Evolutionary conservation across 495 filamentous ascomycete genomes (phyloP).

Genomic region (Neohortaea acidophila): DNA sequence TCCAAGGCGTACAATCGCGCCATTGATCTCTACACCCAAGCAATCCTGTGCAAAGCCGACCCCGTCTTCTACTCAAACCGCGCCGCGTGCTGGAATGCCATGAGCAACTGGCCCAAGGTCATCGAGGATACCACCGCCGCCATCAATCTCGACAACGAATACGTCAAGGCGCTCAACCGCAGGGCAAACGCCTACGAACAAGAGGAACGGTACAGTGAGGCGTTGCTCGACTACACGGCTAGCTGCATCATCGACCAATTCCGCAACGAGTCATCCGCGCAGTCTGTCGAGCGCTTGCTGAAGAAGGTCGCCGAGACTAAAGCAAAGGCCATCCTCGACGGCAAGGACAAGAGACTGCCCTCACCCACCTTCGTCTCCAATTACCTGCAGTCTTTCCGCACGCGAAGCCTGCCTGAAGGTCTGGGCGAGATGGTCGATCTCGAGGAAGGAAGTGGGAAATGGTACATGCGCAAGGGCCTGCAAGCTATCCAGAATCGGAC

Average conservation of each 20-base stretch:
- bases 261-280: constrained; percentile 70
- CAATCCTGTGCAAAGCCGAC: constrained; percentile 91
- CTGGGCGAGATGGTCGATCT: constrained; percentile 67
- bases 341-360: constrained; percentile 69
- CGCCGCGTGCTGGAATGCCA: constrained; percentile 90
- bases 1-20: constrained; percentile 79
- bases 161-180: constrained; percentile 93
- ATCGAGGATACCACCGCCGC: constrained; percentile 94
- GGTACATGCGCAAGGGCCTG: constrained; percentile 68
- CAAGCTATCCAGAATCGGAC: constrained; percentile 70
- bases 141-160: constrained; percentile 79
- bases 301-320: constrained; percentile 96
- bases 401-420: constrained; percentile 60
- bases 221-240: constrained; percentile 90
- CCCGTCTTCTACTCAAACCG: constrained; percentile 98
- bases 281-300: constrained; percentile 78
- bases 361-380: constrained; percentile 94
- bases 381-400: constrained; percentile 94
- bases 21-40: constrained; percentile 87
- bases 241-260: constrained; percentile 98
- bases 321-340: constrained; percentile 66
- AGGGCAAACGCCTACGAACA: constrained; percentile 94
- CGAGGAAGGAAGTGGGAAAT: constrained; percentile 63
- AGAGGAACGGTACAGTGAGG: constrained; percentile 76
- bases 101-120: constrained; percentile 84